phyloP scores from a whole-genome alignment of 2,329 filamentous ascomycete species.

The Nigrospora oryzae region DNA sequence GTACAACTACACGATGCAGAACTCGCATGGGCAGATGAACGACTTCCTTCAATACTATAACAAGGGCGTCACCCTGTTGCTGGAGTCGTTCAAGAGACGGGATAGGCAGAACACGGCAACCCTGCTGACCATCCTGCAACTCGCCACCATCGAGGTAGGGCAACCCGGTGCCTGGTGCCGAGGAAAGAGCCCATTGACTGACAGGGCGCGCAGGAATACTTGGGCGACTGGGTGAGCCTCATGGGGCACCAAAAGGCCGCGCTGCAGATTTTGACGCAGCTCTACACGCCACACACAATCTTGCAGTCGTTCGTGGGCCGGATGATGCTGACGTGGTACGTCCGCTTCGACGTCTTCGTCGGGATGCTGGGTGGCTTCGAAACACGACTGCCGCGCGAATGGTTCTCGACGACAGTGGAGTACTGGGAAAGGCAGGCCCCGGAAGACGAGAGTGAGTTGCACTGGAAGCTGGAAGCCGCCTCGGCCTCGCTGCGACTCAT shows the following conservation, averaged over 20 bases:
- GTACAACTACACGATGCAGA: constrained; percentile 70
- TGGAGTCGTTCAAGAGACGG: constrained; percentile 61
- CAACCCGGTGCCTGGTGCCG: too few species aligned
- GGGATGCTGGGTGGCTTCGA: constrained; percentile 75
- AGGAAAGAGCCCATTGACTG: constrained; percentile 3
- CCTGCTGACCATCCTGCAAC: constrained; percentile 78
- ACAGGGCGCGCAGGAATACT: constrained; percentile 59
- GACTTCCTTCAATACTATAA: constrained; percentile 89
- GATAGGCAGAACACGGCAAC: constrained; percentile 67
- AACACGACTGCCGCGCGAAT: constrained; percentile 65
- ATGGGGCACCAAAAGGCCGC: constrained; percentile 90
- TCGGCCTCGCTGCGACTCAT: constrained; percentile 62
- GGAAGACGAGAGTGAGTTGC: constrained; percentile 52
- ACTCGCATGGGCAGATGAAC: constrained; percentile 64
- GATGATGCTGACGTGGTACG: constrained; percentile 80
- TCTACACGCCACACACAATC: constrained; percentile 71
- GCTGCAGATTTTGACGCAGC: constrained; percentile 65
- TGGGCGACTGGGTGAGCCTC: constrained; percentile 92
- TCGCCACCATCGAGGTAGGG: constrained; percentile 84
- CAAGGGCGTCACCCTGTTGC: constrained; percentile 69
- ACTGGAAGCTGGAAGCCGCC: constrained; percentile 59
- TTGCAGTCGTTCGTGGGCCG: constrained; percentile 63
- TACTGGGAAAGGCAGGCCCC: constrained; percentile 53
- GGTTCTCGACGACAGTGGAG: constrained; percentile 61
- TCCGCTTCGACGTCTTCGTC: constrained; percentile 77